These are phyloP conservation scores for Aegilops sharonensis DNA, from an alignment of 176 grass and related monocot species.

Conservation along the genomic window DNA sequence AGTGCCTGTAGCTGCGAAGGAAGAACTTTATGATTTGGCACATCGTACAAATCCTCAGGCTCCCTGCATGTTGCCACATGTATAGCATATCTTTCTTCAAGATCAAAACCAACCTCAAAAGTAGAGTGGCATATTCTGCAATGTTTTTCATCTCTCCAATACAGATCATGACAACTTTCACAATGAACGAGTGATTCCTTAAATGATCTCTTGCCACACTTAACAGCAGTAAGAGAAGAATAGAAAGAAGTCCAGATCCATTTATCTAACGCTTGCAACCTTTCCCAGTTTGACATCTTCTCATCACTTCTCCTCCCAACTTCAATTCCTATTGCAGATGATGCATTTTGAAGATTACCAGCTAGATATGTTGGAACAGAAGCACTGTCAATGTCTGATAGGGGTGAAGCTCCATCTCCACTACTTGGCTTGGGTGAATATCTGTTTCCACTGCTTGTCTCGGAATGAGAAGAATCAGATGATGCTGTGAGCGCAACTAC, in stretches of 20 bases:
- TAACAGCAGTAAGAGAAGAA: slow-evolving; percentile 59
- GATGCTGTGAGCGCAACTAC: slow-evolving; percentile 13
- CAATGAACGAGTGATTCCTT: slow-evolving; percentile 73
- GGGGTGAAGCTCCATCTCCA: slow-evolving; percentile 73
- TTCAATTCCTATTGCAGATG: slow-evolving; percentile 58
- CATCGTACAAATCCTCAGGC: slow-evolving; percentile 36
- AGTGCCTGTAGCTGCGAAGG: slow-evolving; percentile 83
- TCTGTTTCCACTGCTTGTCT: slow-evolving; percentile 54
- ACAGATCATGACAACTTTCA: slow-evolving; percentile 88
- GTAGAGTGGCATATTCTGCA: slow-evolving; percentile 92
- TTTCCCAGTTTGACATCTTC: slow-evolving; percentile 71
- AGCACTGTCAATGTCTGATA: slow-evolving; percentile 76
- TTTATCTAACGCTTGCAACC: slow-evolving; percentile 71
- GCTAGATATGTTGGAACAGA: slow-evolving; percentile 30
- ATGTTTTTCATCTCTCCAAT: slow-evolving; percentile 99
- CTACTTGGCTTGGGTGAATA: slow-evolving; percentile 51
- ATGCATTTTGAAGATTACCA: slow-evolving; percentile 42
- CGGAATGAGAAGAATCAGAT: slow-evolving; percentile 49
- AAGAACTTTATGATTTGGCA: slow-evolving; percentile 75
- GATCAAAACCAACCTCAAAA: slow-evolving; percentile 93
- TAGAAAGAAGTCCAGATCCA: slow-evolving; percentile 91
- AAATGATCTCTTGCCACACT: slow-evolving; percentile 63
- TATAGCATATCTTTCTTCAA: slow-evolving; percentile 92
- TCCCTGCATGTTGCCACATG: slow-evolving; percentile 80
- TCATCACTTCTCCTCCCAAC: slow-evolving; percentile 56